Conservation (phyloP, 192 early-diverging fungal species). For the Umbelopsis sp. region DNA sequence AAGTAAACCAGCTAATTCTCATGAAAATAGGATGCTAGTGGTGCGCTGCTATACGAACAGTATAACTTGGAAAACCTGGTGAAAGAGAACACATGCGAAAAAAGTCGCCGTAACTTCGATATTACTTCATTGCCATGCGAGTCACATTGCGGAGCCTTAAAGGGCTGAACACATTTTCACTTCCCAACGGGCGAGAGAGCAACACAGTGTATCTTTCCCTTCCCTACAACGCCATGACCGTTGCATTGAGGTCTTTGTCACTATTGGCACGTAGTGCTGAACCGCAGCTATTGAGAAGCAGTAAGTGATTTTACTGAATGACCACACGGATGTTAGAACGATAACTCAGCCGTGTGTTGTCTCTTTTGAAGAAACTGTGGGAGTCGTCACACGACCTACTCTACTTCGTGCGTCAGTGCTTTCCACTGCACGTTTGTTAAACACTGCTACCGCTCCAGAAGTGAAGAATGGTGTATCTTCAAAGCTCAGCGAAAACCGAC, state of each 20-base stretch:
- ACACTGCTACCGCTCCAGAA: conserved; percentile 9
- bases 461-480: conserved; percentile 1
- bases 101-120: not conserved
- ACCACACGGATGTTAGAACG: not conserved
- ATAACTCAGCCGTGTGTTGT: conserved; percentile 1
- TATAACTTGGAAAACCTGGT: too few species aligned
- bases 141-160: conserved; percentile 9
- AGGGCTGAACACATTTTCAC: not conserved
- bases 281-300: not conserved
- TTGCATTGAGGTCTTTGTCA: conserved; percentile 4
- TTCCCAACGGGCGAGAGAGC: not conserved
- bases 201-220: not conserved
- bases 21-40: too few species aligned
- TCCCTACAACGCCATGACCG: conserved; percentile 4
- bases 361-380: not conserved
- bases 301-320: not conserved
- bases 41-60: not conserved
- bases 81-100: too few species aligned
- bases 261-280: conserved; percentile 4
- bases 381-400: not conserved
- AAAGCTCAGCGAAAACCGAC: conserved; percentile 24
- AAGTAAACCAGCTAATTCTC: too few species aligned
- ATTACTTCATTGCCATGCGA: conserved; percentile 6
- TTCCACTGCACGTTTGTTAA: not conserved
- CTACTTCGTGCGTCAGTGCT: conserved; percentile 5